These are phyloP conservation scores for Lindgomyces ingoldianus DNA, from an alignment of 495 filamentous ascomycete species.

Conservation along the genomic window DNA sequence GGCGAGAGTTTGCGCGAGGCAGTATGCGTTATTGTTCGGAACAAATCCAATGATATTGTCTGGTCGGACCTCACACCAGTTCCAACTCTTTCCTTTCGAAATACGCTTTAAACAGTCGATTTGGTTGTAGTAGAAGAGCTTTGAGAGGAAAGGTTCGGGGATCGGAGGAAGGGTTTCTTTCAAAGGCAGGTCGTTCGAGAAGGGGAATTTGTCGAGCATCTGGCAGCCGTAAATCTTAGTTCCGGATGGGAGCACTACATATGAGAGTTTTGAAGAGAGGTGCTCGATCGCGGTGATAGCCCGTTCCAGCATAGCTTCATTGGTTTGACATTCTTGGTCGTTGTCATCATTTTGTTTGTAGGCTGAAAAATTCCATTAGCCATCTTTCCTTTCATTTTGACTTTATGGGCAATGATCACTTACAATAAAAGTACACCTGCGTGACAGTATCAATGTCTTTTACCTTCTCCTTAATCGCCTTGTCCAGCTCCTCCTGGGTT, in stretches of 20 bases:
- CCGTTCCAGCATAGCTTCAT: constrained; percentile 47
- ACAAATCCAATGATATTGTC: constrained; percentile 45
- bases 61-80: constrained; percentile 42
- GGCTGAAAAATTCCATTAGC: constrained; percentile 7
- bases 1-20: constrained; percentile 41
- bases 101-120: constrained; percentile 39
- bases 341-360: constrained; percentile 31
- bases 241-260: constrained; percentile 46
- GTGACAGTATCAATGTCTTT: constrained; percentile 47
- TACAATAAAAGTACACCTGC: constrained; percentile 52
- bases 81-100: constrained; percentile 41
- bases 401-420: constrained; percentile 30
- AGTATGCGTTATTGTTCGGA: constrained; percentile 44
- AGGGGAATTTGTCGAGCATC: constrained; percentile 44
- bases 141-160: constrained; percentile 42
- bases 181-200: constrained; percentile 41
- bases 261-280: constrained; percentile 46
- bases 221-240: constrained; percentile 48
- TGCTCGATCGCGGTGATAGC: constrained; percentile 48
- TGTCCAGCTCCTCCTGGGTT: constrained; percentile 44
- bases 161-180: constrained; percentile 44
- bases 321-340: constrained; percentile 41
- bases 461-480: constrained; percentile 46
- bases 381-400: neutral
- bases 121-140: constrained; percentile 48